Evolutionary conservation across 1,284 basidiomycete genomes (phyloP), one percentile per base, ranked within the genome.

Genomic region (Sutorius eximius): DNA sequence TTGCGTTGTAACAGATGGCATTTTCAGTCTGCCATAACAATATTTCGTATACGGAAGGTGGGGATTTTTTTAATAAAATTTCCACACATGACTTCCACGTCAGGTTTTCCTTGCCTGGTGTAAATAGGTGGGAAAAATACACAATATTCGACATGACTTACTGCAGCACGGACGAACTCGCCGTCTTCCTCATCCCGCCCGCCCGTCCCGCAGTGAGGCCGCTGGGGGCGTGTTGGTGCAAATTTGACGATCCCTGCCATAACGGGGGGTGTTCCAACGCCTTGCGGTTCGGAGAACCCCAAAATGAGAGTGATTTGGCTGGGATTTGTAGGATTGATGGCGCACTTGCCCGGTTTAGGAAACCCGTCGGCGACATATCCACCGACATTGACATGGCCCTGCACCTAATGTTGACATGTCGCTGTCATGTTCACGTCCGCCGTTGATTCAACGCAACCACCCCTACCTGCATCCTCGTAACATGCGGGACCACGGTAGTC

Each of bases 1-100:
- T 65, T 71, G 69, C 65, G 67, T 67, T 70, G 68, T 72, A 72
- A 72, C 71, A 69, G 66, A 69, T 69, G 67, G 69, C 71, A 73
- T 69, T 72, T 72, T 61, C 67, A 68, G 65, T 71, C 69, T 73
- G 68, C 71, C 68, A 70, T 70, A 70, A 73, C 57, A 67, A 72
- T 72, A 65, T 65, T 69, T 73, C 70, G 65, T 72, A 72, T 73
- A 69, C 59, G 70, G 69, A 73, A 70, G 55, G 67, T 70, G 60
- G 68, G 58, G 71, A 52, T 68, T 69, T 72, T 64, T 71, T 68
- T 61, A 70, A 69, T 69, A 60, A 66, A 71, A 63, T 59, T 65
- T 67, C 57, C 60, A 62, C 68, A 62, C 65, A 61, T 68, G 48
- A 68, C 64, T 68, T 66, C 60, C 59, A 63, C 55, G 69, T 72